Base-by-base conservation (phyloP, 2,329 filamentous ascomycete genomes). In the Colletotrichum paranaense region DNA sequence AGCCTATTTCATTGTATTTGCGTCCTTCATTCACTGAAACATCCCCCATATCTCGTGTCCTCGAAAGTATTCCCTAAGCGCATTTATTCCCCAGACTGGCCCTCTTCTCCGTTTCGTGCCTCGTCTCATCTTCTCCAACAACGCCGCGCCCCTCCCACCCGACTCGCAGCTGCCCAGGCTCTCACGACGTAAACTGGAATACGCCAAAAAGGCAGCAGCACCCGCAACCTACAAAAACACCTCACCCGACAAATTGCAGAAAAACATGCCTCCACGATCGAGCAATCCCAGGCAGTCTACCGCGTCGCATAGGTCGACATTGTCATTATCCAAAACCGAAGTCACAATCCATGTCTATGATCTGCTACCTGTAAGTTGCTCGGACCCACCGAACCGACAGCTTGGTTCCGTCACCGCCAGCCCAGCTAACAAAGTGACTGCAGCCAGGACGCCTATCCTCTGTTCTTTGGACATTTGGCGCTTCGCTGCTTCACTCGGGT, bases 341-440 rank as follows among this genome's bases (percentile, higher is more conserved):
- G 88, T 95, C 74, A 84, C 89, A 60, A 95, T 95, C 79, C 91
- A 95, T 79, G 91, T 95, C 78, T 95, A 95, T 79, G 93, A 95
- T 81, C 86, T 95, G 8, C 86, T 95, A 19, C 92, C 93, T 52
- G 92, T 93, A 87, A 76, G 86, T 76, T 62, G 28, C 32, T 64
- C 16, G 75, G 62, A 73, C 74, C 66, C 42, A 68, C 57, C 52
- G 8, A 14, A 68, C 57, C 56, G 8, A 14, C 28, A 72, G n/a
- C 24, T 53, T 46, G 63, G 32, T n/a, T 35, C 30, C 30, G 38
- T 67, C 68, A 58, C 58, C 30, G 24, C 30, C 26, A 38, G 52
- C 72, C 30, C 14, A 38, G 52, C 72, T 74, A 68, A 74, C 38
- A 16, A 4, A 19, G 24, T 26, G 32, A 72, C 65, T 67, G 75